Evolutionary conservation across 176 grass and related monocot species (phyloP).

Genomic region (Zizania latifolia): DNA sequence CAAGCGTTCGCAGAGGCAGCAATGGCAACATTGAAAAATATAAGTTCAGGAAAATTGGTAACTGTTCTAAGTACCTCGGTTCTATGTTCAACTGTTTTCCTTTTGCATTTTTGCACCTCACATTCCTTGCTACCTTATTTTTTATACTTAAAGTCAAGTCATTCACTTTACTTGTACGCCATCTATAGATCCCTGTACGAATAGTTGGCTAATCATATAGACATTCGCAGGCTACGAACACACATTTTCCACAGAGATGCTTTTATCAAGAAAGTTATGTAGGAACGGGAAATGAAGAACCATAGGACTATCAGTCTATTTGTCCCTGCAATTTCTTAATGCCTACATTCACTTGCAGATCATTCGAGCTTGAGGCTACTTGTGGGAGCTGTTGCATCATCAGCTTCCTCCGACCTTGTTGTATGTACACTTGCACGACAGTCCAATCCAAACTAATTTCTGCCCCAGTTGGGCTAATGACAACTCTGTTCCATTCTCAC

Average conservation of each 20-base stretch:
- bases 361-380: slow-evolving; percentile 25
- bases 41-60: slow-evolving; percentile 64
- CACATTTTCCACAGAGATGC: background rate
- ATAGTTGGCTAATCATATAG: background rate
- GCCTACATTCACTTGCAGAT: slow-evolving; percentile 13
- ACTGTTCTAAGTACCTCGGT: background rate
- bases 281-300: background rate
- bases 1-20: slow-evolving; percentile 79
- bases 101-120: background rate
- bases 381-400: background rate
- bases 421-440: background rate
- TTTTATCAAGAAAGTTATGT: background rate
- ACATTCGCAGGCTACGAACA: background rate
- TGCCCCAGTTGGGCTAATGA: background rate
- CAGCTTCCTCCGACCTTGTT: slow-evolving; percentile 2
- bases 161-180: background rate
- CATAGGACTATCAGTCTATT: background rate
- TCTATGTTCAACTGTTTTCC: background rate
- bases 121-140: background rate
- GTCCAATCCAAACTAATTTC: background rate
- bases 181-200: background rate
- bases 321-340: background rate
- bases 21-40: slow-evolving; percentile 44
- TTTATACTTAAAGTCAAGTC: background rate
- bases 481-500: background rate